Percentiles rank a stretch among this genome's conserved stretches.
Evolutionary conservation across 495 filamentous ascomycete genomes (phyloP).

Genomic region (Lepidopterella palustris): DNA sequence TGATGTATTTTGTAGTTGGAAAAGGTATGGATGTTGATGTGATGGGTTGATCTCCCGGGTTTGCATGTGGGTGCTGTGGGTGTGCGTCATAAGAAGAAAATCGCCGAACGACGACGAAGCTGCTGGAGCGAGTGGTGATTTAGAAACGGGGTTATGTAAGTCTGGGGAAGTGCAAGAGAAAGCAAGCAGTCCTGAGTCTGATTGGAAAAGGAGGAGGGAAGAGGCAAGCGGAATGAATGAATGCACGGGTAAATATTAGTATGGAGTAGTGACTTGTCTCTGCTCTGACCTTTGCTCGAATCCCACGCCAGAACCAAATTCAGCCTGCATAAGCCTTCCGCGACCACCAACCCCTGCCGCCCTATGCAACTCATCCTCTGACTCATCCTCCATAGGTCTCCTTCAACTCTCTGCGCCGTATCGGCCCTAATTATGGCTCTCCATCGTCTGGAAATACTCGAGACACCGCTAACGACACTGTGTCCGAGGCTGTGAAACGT

Average conservation of each 20-base stretch:
- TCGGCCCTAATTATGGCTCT: background rate
- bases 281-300: too few species aligned
- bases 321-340: too few species aligned
- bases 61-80: background rate
- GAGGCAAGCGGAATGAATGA: too few species aligned
- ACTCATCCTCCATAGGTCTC: too few species aligned
- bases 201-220: background rate
- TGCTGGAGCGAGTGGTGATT: background rate
- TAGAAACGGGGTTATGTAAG: background rate
- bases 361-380: too few species aligned
- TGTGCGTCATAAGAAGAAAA: background rate
- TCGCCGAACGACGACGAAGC: background rate
- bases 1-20: background rate
- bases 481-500: background rate
- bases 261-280: too few species aligned
- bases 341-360: too few species aligned
- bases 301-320: too few species aligned
- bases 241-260: too few species aligned
- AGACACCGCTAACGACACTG: background rate
- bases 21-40: background rate
- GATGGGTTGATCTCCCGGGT: background rate
- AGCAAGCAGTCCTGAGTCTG: background rate
- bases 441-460: background rate
- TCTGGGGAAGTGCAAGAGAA: conserved; percentile 2
- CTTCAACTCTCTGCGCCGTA: background rate